Evolutionary conservation across 192 early-diverging fungal genomes (phyloP).

Genomic region (Entomortierella beljakovae): DNA sequence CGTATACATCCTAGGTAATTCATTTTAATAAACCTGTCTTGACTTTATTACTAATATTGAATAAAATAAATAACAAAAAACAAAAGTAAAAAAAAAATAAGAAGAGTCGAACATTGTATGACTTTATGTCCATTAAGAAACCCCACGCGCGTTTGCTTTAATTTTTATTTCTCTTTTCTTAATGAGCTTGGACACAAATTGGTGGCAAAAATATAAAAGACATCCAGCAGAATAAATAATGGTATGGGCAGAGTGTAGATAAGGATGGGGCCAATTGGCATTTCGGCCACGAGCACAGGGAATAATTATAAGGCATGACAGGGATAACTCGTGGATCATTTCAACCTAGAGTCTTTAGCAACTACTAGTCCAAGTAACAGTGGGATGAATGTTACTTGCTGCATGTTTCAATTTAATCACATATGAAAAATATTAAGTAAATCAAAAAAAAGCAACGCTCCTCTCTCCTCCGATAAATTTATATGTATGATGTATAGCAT

Average conservation of each 20-base stretch:
- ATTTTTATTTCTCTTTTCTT: background rate
- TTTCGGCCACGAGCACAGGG: slow-evolving; percentile 35
- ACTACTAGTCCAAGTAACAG: background rate
- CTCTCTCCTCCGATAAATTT: background rate
- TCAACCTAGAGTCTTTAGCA: background rate
- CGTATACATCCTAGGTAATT: no score
- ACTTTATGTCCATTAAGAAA: no score
- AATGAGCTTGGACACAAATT: background rate
- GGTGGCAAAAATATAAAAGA: background rate
- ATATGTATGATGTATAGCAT: background rate
- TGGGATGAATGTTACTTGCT: no score
- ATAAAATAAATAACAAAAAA: no score
- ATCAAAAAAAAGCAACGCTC: slow-evolving; percentile 2
- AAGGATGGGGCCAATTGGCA: slow-evolving; percentile 46
- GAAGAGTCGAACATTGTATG: no score
- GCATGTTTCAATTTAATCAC: background rate
- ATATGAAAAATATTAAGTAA: background rate
- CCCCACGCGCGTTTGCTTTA: no score
- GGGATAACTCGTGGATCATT: background rate
- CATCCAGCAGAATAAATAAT: background rate
- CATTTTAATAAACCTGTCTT: no score
- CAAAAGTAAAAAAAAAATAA: no score
- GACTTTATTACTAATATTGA: no score
- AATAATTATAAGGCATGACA: background rate
- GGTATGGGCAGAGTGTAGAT: slow-evolving; percentile 6